A percentile compares a stretch with the other conserved stretches of the same genome.
Evolutionary conservation across 2,329 filamentous ascomycete genomes (phyloP).

Genomic region (Claviceps spartinae): DNA sequence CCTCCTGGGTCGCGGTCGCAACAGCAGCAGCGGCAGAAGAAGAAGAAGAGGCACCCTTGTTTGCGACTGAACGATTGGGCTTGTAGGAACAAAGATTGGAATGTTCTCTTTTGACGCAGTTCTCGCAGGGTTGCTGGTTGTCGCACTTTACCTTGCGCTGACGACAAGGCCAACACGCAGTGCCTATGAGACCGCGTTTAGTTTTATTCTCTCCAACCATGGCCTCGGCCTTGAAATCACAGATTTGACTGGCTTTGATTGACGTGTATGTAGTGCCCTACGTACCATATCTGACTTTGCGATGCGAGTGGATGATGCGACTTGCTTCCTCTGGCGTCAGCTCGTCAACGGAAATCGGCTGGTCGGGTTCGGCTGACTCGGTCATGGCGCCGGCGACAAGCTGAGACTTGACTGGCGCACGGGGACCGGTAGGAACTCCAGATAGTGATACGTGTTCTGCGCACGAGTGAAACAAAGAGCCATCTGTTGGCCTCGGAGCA

Average conservation of each 20-base stretch:
- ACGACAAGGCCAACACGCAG: conserved; percentile 53
- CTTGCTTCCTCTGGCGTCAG: conserved; percentile 52
- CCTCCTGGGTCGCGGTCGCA: conserved; percentile 9
- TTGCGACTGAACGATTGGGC: conserved; percentile 36
- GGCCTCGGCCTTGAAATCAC: too few species aligned
- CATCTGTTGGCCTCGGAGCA: background rate
- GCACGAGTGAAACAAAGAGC: background rate
- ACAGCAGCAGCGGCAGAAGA: conserved; percentile 6
- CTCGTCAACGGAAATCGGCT: conserved; percentile 36
- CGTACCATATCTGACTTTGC: conserved; percentile 56
- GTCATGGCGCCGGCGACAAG: conserved; percentile 22
- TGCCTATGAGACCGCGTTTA: conserved; percentile 26
- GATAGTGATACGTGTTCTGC: background rate
- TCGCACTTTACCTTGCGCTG: conserved; percentile 58
- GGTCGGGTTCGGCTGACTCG: conserved; percentile 30
- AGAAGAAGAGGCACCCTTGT: conserved; percentile 18
- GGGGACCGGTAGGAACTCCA: background rate
- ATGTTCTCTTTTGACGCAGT: conserved; percentile 53
- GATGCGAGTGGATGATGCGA: conserved; percentile 55
- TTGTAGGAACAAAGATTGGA: conserved; percentile 53
- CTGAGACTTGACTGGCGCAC: background rate
- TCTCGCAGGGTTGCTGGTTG: conserved; percentile 55
- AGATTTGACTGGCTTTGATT: too few species aligned
- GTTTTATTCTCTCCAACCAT: too few species aligned
- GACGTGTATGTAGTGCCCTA: conserved; percentile 4